Evolutionary conservation across 129 eudicot genomes (phyloP), one percentile per base, ranked within the genome.

Genomic region (Silybum marianum): DNA sequence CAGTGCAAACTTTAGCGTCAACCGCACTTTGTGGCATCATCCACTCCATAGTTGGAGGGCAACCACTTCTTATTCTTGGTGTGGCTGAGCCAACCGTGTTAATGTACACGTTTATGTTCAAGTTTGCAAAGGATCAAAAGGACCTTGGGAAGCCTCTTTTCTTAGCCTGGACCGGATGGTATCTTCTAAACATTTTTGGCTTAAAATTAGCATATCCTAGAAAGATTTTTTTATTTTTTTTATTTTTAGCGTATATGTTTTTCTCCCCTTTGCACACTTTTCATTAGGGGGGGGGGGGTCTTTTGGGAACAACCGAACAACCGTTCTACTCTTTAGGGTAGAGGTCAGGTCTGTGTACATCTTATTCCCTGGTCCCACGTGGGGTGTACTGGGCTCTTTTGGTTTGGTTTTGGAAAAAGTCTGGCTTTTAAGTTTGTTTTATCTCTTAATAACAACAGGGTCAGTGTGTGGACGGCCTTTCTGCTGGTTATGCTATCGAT

Each of bases 111-210:
- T 95, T 95, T 86, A 91, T 95, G 98, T 95, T 85, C 89, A 84
- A 95, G 72, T 95, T 95, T 81, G 99, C 95, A 21, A 95, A 93
- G 77, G 98, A 91, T 76, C 90, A 93, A 65, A 93, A 89, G 81
- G 95, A 95, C 81, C 80, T 95, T 77, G 99, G 99, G 19, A 89
- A 79, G 71, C 86, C 91, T 74, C 93, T 95, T 36, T 95, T 90
- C 90, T 86, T 93, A 78, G 97, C 99, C 39, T 95, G 99, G 99
- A 78, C 98, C 22, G 99, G 85, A 91, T 95, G 99, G 99, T 95
- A 95, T 21, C 40, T 71, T 82, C 34, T 79, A 4, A 18, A 74
- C 36, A 36, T 3, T 73, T n/a, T 71, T 69, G 32, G 48, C 34
- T 70, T 75, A 51, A 46, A 48, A 48, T 48, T 48, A 48, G 60